Evolutionary conservation across 208 protist species (phyloP), one percentile per base, ranked within the genome.

Genomic region (Leishmania gerbilli): DNA sequence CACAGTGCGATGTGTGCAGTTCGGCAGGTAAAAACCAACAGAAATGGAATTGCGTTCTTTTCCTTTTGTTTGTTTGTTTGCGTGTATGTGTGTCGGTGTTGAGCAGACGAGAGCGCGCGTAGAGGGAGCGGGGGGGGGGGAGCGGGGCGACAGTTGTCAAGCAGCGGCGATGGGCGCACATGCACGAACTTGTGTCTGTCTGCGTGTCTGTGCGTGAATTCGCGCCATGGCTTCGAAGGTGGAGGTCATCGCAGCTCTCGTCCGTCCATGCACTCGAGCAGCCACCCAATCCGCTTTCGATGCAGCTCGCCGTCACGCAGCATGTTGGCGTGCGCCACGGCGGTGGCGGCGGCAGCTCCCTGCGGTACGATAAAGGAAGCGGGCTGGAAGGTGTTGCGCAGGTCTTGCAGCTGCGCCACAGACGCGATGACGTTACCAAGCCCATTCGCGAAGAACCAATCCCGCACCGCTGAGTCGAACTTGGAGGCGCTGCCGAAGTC

Each of bases 401-500:
- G 77, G 87, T 89, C 88, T 85, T 88, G 27, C 72, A 97, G 81
- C 76, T 93, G 89, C 71, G 91, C 76, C 34, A 96, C 89, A 17
- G 85, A 90, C 17, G 86, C 87, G 60, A 96, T 87, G 27, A 95
- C 85, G 79, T 95, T 90, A 79, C 90, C 93, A 42, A 96, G 80
- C 1, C 94, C 92, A 40, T 89, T 86, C 56, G 90, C 89, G 79
- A 93, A 95, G 78, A 97, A 95, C 94, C 92, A 96, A 65, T 96
- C 91, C 13, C 92, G 87, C 58, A 96, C 90, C 1, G 91, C 88
- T 37, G 89, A 94, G 85, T 96, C 92, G 83, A 97, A 96, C 89
- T 96, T 97, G 49, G 87, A 92, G 64, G 92, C 94, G 75, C 92
- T 97, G 62, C 92, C 90, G 45, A 93, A 92, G 76, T 97, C 92